Conservation (phyloP, 2,329 filamentous ascomycete species). For the Phaeoacremonium minimum region DNA sequence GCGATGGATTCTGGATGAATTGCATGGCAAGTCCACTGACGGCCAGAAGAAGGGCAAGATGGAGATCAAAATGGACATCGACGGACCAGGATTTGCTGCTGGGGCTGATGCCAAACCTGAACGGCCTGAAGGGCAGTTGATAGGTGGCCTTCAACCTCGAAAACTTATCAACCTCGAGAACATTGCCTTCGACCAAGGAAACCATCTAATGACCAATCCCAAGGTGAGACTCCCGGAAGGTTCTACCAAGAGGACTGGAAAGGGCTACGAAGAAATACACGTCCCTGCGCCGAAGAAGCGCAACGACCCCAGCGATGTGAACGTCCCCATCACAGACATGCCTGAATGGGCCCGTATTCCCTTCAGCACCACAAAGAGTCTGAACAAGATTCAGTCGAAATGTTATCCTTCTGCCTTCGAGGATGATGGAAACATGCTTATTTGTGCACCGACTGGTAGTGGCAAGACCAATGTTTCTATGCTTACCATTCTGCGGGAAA, state of each 20-base stretch:
- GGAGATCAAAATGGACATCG: slow-evolving; percentile 95
- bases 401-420: slow-evolving; percentile 89
- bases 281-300: slow-evolving; percentile 90
- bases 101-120: slow-evolving; percentile 45
- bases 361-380: slow-evolving; percentile 78
- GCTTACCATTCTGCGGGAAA: slow-evolving; percentile 91
- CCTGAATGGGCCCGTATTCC: slow-evolving; percentile 88
- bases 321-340: slow-evolving; percentile 81
- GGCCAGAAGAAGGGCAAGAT: slow-evolving; percentile 62
- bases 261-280: slow-evolving; percentile 98
- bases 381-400: slow-evolving; percentile 94
- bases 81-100: slow-evolving; percentile 60
- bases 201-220: slow-evolving; percentile 98
- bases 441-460: slow-evolving; percentile 94
- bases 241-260: slow-evolving; percentile 91
- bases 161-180: slow-evolving; percentile 93
- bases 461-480: slow-evolving; percentile 99
- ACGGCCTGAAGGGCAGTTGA: slow-evolving; percentile 61
- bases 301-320: slow-evolving; percentile 71
- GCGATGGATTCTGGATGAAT: slow-evolving; percentile 80
- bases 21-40: slow-evolving; percentile 66
- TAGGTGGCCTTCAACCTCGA: slow-evolving; percentile 80
- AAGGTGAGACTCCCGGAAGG: slow-evolving; percentile 92
- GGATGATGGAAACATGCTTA: slow-evolving; percentile 94
- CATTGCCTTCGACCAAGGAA: slow-evolving; percentile 93